Evolutionary conservation across 768 basidiomycete genomes (phyloP), one percentile per base, ranked within the genome.

Genomic region (Neoboletus magnificus): DNA sequence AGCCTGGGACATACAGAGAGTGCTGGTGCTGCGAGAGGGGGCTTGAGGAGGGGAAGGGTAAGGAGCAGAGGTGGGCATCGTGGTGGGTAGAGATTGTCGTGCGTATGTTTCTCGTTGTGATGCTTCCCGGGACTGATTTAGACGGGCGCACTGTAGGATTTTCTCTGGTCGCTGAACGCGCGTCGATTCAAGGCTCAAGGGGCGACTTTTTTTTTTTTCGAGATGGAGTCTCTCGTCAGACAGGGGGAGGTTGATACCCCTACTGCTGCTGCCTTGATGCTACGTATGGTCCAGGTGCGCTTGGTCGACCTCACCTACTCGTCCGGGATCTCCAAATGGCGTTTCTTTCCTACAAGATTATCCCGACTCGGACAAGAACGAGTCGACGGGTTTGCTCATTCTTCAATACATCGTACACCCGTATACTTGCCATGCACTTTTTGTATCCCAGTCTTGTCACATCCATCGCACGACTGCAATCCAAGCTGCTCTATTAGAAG

Each of bases 61-160:
- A 58, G 67, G n/a, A 66, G 70, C n/a, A 61, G 74, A 3, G 66
- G 74, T 22, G 69, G 60, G 6, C 50, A 62, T 4, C 70, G 72
- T 18, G 68, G 72, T 5, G 66, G 66, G 15, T 71, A 62, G 44
- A 15, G 37, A 20, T 36, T 18, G 12, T 20, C 4, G 52, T 54
- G 41, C 23, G 55, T 53, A 10, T 52, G 35, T 33, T 18, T 62
- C 4, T 30, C 13, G 18, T 33, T 5, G 20, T 25, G 29, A 39
- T 11, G 15, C 15, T n/a, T 32, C 18, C 39, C 16, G 25, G 20
- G 7, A 12, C 33, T 35, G 33, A 36, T 35, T 18, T 12, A 2
- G 23, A 16, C 3, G 16, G 15, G 16, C 36, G 18, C 20, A 16
- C 13, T 18, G 1, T 4, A 45, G 12, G 2, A 10, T 18, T 20